phyloP scores from a whole-genome alignment of 2,329 filamentous ascomycete species.

The Fusarium miscanthi region DNA sequence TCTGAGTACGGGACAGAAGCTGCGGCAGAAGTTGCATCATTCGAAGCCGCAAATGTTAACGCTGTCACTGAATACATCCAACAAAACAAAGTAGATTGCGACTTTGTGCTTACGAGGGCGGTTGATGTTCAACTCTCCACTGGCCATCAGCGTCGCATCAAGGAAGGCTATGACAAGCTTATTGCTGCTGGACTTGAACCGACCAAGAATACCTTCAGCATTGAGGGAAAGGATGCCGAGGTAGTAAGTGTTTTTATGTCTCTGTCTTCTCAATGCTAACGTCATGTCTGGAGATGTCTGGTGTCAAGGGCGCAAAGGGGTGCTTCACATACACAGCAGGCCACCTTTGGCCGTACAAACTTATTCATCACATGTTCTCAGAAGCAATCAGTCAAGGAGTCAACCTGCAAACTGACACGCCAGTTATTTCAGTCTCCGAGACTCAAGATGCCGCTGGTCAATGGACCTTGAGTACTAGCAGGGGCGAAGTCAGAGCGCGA shows the following conservation, averaged over 20 bases:
- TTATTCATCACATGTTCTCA: background rate
- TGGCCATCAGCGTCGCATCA: background rate
- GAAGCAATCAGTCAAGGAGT: background rate
- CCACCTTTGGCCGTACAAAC: background rate
- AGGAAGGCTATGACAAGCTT: background rate
- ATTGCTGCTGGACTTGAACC: background rate
- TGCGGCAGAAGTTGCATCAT: background rate
- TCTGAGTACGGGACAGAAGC: background rate
- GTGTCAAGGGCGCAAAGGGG: background rate
- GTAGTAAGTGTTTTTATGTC: rapidly evolving
- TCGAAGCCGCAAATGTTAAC: background rate
- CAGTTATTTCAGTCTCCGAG: background rate
- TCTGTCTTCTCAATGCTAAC: rapidly evolving
- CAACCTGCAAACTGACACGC: background rate
- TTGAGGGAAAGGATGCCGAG: background rate
- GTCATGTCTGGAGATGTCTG: background rate
- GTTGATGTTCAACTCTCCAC: background rate
- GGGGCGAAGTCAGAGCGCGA: background rate
- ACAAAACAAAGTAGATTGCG: background rate
- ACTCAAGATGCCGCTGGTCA: background rate
- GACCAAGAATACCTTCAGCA: background rate
- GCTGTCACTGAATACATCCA: background rate
- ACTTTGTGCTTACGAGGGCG: background rate
- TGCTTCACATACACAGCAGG: background rate
- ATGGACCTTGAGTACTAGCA: rapidly evolving